Base-by-base conservation (phyloP, 768 basidiomycete species). In the Trametes cinnabarina region DNA sequence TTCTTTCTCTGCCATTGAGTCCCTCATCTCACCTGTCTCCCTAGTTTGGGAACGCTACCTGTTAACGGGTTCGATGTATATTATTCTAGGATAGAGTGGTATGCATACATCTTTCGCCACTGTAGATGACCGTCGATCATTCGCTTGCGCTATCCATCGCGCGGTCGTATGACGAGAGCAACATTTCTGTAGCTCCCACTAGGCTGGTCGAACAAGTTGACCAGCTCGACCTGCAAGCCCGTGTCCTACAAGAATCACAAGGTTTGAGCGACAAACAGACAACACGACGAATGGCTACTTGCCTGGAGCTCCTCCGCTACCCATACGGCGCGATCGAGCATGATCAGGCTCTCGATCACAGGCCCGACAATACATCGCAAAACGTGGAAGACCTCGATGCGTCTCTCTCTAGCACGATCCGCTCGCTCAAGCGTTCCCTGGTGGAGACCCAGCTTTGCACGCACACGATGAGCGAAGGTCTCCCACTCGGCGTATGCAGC, bases 151-250 rank as follows among this genome's bases (percentile, higher is more conserved):
- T 47, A 23, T 9, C 35, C 14, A 39, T 32, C 10, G 6, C 25
- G 10, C 44, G 11, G 25, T 41, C 22, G 47, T 44, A 69, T 55
- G 46, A 87, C 72, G 32, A 90, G 73, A 7, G 82, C 87, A 54
- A 88, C 74, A 69, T 90, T 91, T 64, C 89, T 73, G 46, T 84
- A 87, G 68, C 89, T 91, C 42, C 87, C 88, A 3, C 79, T 80
- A 4, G 75, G 74, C 68, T 90, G 89, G 65, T 90, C 85, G 58
- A 92, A 91, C 40, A 92, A 66, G 68, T 88, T 90, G 3, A 89
- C 74, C 20, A 82, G 64, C 28, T 78, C 73, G 19, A 82, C 76
- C 2, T 62, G 37, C 57, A 65, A 47, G 8, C 47, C 48, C 15
- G 51, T 54, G 28, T 40, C 60, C 65, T 66, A 30, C 4, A 26